Evolutionary conservation across 2,329 filamentous ascomycete genomes (phyloP).

Genomic region (Capronia americana): DNA sequence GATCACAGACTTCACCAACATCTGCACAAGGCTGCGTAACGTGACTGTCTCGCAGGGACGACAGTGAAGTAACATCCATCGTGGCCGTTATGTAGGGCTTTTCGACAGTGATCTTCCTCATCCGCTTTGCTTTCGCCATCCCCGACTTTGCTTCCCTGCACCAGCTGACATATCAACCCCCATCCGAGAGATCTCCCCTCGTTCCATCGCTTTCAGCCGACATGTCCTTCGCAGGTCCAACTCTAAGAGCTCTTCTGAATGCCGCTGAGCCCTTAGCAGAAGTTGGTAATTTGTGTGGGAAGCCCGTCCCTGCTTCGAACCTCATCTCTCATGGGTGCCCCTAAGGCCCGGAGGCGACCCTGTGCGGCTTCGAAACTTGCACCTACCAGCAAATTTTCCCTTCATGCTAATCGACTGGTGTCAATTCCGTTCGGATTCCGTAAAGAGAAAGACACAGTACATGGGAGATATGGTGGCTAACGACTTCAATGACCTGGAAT

Average conservation of each 20-base stretch:
- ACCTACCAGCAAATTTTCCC: neutral
- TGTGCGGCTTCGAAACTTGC: neutral
- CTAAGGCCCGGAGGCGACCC: neutral
- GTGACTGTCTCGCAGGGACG: neutral
- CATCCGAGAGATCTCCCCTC: neutral
- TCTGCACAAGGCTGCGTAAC: neutral
- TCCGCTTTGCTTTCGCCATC: neutral
- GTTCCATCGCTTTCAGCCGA: neutral
- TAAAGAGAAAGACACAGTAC: neutral
- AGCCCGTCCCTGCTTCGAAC: neutral
- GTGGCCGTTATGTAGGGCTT: neutral
- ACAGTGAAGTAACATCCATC: neutral
- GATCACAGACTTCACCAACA: neutral
- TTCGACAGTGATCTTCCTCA: neutral
- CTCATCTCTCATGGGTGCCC: neutral
- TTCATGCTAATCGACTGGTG: neutral
- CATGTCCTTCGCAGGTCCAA: neutral
- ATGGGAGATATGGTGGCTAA: neutral
- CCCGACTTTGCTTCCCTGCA: neutral
- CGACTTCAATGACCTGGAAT: neutral
- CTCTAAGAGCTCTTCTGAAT: neutral
- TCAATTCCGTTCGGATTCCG: neutral
- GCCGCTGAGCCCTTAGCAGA: neutral
- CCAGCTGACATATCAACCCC: neutral
- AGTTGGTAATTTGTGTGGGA: neutral